Base-by-base conservation (phyloP, 306 rosid species). In the Coriaria nepalensis region DNA sequence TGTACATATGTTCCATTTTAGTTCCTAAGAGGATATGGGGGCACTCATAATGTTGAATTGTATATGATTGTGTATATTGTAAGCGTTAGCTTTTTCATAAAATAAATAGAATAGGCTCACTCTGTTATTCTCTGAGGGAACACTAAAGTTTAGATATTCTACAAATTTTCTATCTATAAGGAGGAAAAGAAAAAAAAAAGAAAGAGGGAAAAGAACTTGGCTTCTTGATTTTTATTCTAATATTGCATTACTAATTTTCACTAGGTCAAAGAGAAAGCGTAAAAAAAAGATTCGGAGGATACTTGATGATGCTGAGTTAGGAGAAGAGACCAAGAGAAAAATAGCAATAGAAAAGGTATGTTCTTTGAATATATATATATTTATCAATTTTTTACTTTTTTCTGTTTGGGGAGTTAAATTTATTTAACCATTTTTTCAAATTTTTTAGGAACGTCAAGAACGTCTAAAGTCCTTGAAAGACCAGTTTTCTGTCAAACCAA, bases 221-320 rank as follows among this genome's bases (percentile, higher is more conserved):
- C 51, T 47, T 20, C 36, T 7, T 47, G 11, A 45, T 35, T 35
- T 57, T 39, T 36, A 49, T 42, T 37, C 37, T 36, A n/a, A n/a
- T n/a, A n/a, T n/a, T n/a, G n/a, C n/a, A n/a, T n/a, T n/a, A n/a
- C n/a, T n/a, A 0, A 6, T 5, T 35, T 45, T 37, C 66, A 43
- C 15, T 80, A 90, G 97, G 56, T 64, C 93, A 35, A 90, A 61
- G 75, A 74, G 88, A 67, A 84, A 65, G 67, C 75, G 32, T 45
- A 90, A 90, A 61, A 84, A 90, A 78, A 78, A 69, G 53, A 90
- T 90, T 35, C 67, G 97, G 29, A 79, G 97, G 79, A 90, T 90
- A 64, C 93, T 90, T 73, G 95, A 84, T 69, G 97, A 90, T 68
- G 53, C 97, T 50, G 97, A 90, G 69, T 66, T 90, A 62, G 97